Percentiles rank a stretch among this genome's conserved stretches.
phyloP scores from a whole-genome alignment of 2,329 filamentous ascomycete species.

The Diplodia seriata region DNA sequence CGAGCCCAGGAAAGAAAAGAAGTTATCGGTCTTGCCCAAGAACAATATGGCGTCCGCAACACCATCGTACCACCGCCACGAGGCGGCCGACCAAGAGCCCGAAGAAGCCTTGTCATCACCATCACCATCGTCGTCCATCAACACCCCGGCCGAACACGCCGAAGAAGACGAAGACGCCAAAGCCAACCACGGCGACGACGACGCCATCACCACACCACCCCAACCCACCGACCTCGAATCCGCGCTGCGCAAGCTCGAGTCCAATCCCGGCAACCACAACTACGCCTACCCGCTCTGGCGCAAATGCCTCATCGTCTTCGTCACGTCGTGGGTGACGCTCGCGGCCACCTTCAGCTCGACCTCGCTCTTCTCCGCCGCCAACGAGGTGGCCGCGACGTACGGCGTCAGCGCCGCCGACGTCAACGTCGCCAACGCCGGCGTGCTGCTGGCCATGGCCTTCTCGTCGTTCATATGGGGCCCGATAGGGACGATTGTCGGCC shows the following conservation, averaged over 20 bases:
- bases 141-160: no score
- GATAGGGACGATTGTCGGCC: constrained; percentile 34
- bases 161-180: not conserved
- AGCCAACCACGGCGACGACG: no score
- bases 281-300: constrained; percentile 34
- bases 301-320: constrained; percentile 53
- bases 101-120: no score
- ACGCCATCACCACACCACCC: not conserved
- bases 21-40: no score
- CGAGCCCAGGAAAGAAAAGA: not conserved
- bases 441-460: constrained; percentile 37
- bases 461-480: constrained; percentile 36
- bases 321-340: constrained; percentile 52
- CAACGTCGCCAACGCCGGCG: constrained; percentile 35
- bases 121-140: no score
- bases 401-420: constrained; percentile 41
- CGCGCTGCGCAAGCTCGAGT: constrained; percentile 18
- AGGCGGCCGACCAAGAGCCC: no score
- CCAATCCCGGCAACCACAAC: constrained; percentile 3
- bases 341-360: constrained; percentile 53
- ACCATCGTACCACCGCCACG: no score
- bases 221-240: not conserved
- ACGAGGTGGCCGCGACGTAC: constrained; percentile 51
- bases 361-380: constrained; percentile 49
- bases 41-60: not conserved